A percentile compares a stretch with the other conserved stretches of the same genome.
These are phyloP conservation scores for Bruguiera parviflora DNA, from an alignment of 345 rosid genomes.

Conservation along the genomic window DNA sequence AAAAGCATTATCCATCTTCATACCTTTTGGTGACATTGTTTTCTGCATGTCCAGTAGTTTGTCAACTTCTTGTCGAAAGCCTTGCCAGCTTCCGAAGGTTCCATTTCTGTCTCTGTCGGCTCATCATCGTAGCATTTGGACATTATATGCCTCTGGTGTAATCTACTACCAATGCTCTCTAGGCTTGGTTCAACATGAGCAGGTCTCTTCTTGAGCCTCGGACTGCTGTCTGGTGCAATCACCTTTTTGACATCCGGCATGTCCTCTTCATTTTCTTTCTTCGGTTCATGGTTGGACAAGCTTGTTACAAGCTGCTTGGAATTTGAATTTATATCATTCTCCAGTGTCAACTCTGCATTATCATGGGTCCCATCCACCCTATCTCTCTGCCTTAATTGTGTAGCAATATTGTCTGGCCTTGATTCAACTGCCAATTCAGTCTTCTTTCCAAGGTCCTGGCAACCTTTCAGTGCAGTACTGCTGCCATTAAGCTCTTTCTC, in stretches of 20 bases:
- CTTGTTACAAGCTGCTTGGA: not conserved
- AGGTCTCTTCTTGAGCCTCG: constrained; percentile 11
- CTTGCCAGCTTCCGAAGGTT: not conserved
- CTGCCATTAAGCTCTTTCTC: constrained; percentile 4
- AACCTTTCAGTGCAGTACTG: not conserved
- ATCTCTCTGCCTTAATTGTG: constrained; percentile 46
- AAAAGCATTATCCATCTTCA: too few relatives aligned
- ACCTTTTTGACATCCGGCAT: not conserved
- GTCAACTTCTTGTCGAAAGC: not conserved
- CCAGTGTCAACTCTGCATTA: not conserved
- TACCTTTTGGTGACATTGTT: too few relatives aligned
- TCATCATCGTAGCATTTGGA: not conserved
- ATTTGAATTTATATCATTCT: constrained; percentile 3
- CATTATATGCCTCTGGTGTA: constrained; percentile 15
- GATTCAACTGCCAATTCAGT: constrained; percentile 22
- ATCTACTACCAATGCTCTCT: constrained; percentile 22
- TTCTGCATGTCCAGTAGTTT: too few relatives aligned
- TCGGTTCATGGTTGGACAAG: not conserved
- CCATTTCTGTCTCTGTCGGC: not conserved
- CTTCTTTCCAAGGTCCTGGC: constrained; percentile 20
- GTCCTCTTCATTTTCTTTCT: not conserved
- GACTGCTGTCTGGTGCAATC: not conserved
- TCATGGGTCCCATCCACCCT: constrained; percentile 8
- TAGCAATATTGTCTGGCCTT: constrained; percentile 39
- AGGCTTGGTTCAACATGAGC: constrained; percentile 8